Percentiles rank a stretch among this genome's conserved stretches.
These are phyloP conservation scores for Cicer bijugum DNA, from an alignment of 306 rosid species.

Conservation along the genomic window DNA sequence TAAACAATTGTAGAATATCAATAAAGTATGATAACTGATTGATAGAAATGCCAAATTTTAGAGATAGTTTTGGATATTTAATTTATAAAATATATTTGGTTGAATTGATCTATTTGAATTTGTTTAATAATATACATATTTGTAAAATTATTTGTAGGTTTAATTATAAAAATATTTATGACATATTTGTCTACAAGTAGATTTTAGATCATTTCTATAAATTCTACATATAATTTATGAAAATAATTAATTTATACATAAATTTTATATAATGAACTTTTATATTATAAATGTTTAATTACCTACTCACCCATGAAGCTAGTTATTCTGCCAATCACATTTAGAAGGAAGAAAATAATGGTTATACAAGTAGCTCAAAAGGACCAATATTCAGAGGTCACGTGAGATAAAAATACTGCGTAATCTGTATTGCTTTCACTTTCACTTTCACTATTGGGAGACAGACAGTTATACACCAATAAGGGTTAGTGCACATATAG, in stretches of 20 bases:
- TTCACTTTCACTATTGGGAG: constrained; percentile 46
- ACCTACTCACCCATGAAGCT: too few relatives aligned
- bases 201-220: too few relatives aligned
- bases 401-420: constrained; percentile 2
- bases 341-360: neutral
- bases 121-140: too few relatives aligned
- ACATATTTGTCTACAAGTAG: too few relatives aligned
- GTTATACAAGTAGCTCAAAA: constrained; percentile 36
- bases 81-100: neutral
- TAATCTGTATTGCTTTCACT: constrained; percentile 34
- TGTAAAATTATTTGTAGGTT: too few relatives aligned
- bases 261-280: too few relatives aligned
- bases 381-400: constrained; percentile 1
- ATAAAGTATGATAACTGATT: neutral
- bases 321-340: constrained; percentile 8
- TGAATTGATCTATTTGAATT: too few relatives aligned
- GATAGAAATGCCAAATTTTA: neutral
- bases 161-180: too few relatives aligned
- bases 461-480: constrained; percentile 44
- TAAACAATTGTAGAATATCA: neutral
- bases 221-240: too few relatives aligned
- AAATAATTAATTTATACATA: too few relatives aligned
- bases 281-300: too few relatives aligned
- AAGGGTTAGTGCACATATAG: neutral
- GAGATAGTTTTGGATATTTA: neutral